These are phyloP conservation scores for Saturnispora serradocipensis DNA, from an alignment of 805 yeast genomes.

Conservation along the genomic window DNA sequence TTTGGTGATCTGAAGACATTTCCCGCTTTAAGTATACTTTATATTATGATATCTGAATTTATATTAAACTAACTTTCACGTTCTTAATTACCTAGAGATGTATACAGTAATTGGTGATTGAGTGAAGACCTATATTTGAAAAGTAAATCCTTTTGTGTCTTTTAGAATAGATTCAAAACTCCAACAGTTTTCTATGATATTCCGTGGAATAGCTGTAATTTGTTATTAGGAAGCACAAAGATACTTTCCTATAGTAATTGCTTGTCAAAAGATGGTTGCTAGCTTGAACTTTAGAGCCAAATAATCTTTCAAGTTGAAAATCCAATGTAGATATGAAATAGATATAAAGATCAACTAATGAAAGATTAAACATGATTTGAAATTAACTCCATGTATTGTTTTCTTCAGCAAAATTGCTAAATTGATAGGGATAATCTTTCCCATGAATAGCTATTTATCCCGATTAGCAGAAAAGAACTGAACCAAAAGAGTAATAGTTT, in stretches of 20 bases:
- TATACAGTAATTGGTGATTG: background rate
- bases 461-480: conserved; percentile 2
- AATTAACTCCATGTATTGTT: background rate
- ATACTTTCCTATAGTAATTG: background rate
- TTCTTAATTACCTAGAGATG: background rate
- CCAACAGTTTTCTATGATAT: background rate
- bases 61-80: background rate
- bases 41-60: background rate
- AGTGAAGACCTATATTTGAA: background rate
- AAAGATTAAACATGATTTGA: background rate
- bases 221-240: background rate
- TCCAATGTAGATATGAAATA: background rate
- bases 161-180: background rate
- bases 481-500: background rate
- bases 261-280: background rate
- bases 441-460: background rate
- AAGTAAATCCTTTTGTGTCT: background rate
- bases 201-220: background rate
- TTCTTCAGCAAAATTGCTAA: background rate
- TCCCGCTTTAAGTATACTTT: background rate
- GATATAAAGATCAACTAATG: background rate
- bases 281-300: background rate
- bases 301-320: background rate
- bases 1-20: background rate
- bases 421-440: background rate